phyloP scores from a whole-genome alignment of 768 basidiomycete genomes.

The Leccinum aurantiacum region DNA sequence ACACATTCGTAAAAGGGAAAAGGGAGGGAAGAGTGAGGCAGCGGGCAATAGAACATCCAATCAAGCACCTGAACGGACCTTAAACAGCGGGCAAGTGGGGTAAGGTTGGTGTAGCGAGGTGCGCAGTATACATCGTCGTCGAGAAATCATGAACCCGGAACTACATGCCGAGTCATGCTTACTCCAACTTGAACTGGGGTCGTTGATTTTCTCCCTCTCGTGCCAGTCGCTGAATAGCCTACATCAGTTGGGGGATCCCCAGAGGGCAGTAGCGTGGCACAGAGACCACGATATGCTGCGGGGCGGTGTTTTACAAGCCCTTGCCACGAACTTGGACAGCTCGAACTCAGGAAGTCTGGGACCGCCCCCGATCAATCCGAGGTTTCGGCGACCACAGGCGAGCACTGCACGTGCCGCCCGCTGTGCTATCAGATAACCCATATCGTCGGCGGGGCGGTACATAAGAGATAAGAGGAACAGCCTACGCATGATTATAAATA shows the following conservation, averaged over 20 bases:
- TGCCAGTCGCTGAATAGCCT: constrained; percentile 20
- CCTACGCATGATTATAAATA: constrained; percentile 2
- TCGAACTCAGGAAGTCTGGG: constrained; percentile 16
- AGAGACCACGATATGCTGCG: constrained; percentile 8
- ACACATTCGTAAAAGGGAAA: constrained; percentile 18
- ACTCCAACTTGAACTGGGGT: constrained; percentile 3
- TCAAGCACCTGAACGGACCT: constrained; percentile 26
- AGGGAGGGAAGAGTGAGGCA: constrained; percentile 23
- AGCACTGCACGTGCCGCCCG: constrained; percentile 16
- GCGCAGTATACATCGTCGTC: constrained; percentile 7
- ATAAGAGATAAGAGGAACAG: constrained; percentile 12
- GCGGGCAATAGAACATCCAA: constrained; percentile 15
- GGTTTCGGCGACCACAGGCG: constrained; percentile 30
- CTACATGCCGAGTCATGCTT: constrained; percentile 9
- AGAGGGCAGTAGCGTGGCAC: constrained; percentile 9
- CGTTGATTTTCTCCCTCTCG: not conserved
- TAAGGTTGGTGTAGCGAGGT: constrained; percentile 10
- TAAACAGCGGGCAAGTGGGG: constrained; percentile 19
- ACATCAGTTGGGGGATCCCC: constrained; percentile 8
- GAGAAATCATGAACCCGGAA: constrained; percentile 11
- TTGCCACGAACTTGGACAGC: constrained; percentile 21
- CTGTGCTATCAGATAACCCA: constrained; percentile 22
- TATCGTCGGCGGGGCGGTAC: constrained; percentile 4
- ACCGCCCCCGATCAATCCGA: constrained; percentile 29
- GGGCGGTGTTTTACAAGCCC: constrained; percentile 27